Percentiles rank a stretch among this genome's conserved stretches.
These are phyloP conservation scores for Ascochyta fabae DNA, from an alignment of 2,329 filamentous ascomycete genomes.

Conservation along the genomic window DNA sequence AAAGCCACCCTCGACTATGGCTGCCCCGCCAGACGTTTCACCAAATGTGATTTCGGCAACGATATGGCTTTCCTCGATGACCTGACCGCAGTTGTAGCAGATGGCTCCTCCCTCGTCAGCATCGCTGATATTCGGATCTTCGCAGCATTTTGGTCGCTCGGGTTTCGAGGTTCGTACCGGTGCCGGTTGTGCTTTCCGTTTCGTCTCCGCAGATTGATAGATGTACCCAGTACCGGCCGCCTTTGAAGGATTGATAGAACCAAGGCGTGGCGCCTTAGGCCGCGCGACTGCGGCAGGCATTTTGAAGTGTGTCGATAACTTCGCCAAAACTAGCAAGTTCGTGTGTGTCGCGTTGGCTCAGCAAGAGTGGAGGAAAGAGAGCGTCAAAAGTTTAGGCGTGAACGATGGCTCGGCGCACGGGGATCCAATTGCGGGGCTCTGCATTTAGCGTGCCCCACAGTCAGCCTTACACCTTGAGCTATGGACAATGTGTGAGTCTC, in stretches of 20 bases:
- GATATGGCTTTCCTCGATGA: slow-evolving; percentile 86
- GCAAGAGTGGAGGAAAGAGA: not conserved
- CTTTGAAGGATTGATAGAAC: slow-evolving; percentile 31
- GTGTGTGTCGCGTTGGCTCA: not conserved
- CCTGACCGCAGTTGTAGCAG: slow-evolving; percentile 83
- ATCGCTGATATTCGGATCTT: slow-evolving; percentile 31
- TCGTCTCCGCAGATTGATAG: slow-evolving; percentile 28
- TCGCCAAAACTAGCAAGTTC: not conserved
- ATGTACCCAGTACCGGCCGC: slow-evolving; percentile 22
- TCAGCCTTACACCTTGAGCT: slow-evolving; percentile 18
- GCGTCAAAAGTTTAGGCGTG: slow-evolving; percentile 20
- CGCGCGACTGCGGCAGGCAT: slow-evolving; percentile 25
- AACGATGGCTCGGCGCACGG: slow-evolving; percentile 12
- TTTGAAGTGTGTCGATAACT: not conserved
- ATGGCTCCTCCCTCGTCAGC: slow-evolving; percentile 26
- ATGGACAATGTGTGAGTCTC: slow-evolving; percentile 1
- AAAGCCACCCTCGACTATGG: slow-evolving; percentile 88
- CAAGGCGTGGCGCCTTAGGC: slow-evolving; percentile 31
- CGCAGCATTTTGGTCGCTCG: slow-evolving; percentile 37
- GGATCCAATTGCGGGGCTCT: slow-evolving; percentile 11
- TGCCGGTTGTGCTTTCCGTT: slow-evolving; percentile 27
- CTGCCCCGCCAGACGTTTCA: slow-evolving; percentile 83
- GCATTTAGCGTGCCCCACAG: slow-evolving; percentile 9
- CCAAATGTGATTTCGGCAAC: slow-evolving; percentile 92
- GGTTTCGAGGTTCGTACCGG: slow-evolving; percentile 24